phyloP scores from a whole-genome alignment of 139 green algal species.

The Chlamydomonas asymmetrica region DNA sequence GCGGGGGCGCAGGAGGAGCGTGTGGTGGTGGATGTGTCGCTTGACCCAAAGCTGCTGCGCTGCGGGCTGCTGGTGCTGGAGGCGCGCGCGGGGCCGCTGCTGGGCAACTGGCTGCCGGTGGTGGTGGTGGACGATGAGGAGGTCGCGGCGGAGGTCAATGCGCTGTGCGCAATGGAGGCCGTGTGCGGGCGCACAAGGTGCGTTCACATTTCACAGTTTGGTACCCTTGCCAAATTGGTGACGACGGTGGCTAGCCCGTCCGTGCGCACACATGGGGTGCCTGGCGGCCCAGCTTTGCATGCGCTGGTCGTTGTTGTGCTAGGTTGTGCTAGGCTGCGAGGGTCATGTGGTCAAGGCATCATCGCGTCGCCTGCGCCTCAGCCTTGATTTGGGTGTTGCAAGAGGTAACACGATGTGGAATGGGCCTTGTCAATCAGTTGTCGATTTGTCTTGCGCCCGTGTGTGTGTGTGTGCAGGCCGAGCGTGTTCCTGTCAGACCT shows the following conservation, averaged over 20 bases:
- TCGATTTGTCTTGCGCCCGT: too few relatives aligned
- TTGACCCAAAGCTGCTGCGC: too few relatives aligned
- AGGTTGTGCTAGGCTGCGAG: background rate
- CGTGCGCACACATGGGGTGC: background rate
- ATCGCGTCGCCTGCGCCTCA: too few relatives aligned
- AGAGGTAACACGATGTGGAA: too few relatives aligned
- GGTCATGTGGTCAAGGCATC: background rate
- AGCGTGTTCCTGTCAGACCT: too few relatives aligned
- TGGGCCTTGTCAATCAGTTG: too few relatives aligned
- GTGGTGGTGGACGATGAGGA: constrained; percentile 17
- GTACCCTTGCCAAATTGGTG: background rate
- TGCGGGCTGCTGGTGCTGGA: constrained; percentile 23
- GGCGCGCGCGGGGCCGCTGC: constrained; percentile 9
- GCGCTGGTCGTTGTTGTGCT: too few relatives aligned
- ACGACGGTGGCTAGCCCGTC: background rate
- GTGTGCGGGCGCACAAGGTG: background rate
- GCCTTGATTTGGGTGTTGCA: too few relatives aligned
- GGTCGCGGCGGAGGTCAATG: background rate
- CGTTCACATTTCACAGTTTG: background rate
- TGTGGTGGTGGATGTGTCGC: too few relatives aligned
- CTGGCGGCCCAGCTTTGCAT: too few relatives aligned
- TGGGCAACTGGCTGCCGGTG: constrained; percentile 16
- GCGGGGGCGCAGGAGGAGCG: too few relatives aligned
- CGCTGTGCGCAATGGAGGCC: background rate
- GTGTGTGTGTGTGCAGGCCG: too few relatives aligned